A percentile compares a stretch with the other conserved stretches of the same genome.
phyloP scores from a whole-genome alignment of 1,284 basidiomycete genomes.

The Pascua sp. region DNA sequence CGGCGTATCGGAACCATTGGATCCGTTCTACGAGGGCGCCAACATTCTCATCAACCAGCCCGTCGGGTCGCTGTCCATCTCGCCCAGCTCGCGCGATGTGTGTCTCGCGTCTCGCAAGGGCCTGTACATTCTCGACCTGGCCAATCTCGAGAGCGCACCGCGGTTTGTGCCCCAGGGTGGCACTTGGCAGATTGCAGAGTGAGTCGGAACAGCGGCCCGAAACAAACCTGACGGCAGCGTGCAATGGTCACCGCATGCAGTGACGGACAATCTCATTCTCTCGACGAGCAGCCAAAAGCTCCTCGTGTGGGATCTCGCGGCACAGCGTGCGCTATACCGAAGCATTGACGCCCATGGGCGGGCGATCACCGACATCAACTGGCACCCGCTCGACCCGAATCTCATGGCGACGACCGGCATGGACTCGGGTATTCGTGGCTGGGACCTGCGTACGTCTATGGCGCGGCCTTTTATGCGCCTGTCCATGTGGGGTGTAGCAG shows the following conservation, averaged over 20 bases:
- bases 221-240: constrained; percentile 50
- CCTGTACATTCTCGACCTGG: constrained; percentile 92
- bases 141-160: constrained; percentile 79
- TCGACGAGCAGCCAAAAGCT: constrained; percentile 94
- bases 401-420: constrained; percentile 53
- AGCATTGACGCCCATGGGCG: constrained; percentile 81
- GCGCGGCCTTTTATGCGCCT: constrained; percentile 47
- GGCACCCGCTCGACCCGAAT: constrained; percentile 80
- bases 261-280: constrained; percentile 81
- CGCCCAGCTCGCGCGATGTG: constrained; percentile 49
- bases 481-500: constrained; percentile 49
- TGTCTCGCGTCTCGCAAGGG: constrained; percentile 70
- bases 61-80: constrained; percentile 52
- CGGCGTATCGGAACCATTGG: constrained; percentile 33
- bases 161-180: constrained; percentile 92
- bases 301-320: constrained; percentile 86
- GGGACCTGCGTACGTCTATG: constrained; percentile 63
- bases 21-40: constrained; percentile 41
- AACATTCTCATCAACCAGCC: constrained; percentile 50
- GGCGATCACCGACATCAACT: constrained; percentile 93
- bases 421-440: constrained; percentile 57
- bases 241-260: constrained; percentile 93
- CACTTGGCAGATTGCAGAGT: constrained; percentile 89
- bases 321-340: constrained; percentile 67
- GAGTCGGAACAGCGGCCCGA: constrained; percentile 23